A percentile compares a stretch with the other conserved stretches of the same genome.
phyloP scores from a whole-genome alignment of 495 filamentous ascomycete genomes.

The Chaetomium tenue region DNA sequence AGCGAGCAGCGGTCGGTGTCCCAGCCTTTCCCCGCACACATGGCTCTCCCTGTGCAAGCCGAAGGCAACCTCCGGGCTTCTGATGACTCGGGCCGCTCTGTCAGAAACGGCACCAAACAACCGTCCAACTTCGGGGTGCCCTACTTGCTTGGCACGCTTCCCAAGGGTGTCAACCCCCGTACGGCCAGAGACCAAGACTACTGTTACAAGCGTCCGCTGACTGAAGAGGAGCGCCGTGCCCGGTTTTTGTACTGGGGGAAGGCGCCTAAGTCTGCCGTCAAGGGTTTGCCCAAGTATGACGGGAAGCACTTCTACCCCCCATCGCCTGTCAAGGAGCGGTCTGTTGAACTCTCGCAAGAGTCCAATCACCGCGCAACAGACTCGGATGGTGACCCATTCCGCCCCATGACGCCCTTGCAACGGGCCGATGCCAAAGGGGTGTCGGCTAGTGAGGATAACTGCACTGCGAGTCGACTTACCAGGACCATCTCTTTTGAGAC shows the following conservation, averaged over 20 bases:
- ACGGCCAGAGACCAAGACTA: constrained; percentile 41
- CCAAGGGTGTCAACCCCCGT: constrained; percentile 39
- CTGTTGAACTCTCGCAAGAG: constrained; percentile 5
- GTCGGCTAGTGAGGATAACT: constrained; percentile 29
- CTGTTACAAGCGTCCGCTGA: constrained; percentile 48
- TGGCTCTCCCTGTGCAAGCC: not conserved
- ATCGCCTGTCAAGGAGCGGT: constrained; percentile 45
- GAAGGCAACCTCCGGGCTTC: not conserved
- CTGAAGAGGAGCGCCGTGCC: constrained; percentile 49
- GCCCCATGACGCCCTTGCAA: constrained; percentile 32
- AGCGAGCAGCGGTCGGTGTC: constrained; percentile 14
- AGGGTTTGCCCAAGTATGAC: constrained; percentile 56
- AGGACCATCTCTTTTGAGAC: constrained; percentile 28
- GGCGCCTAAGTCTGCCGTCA: constrained; percentile 39
- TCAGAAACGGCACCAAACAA: constrained; percentile 18
- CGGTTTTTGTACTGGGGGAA: constrained; percentile 53
- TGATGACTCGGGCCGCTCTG: not conserved
- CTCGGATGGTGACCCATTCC: constrained; percentile 42
- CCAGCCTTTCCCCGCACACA: constrained; percentile 4
- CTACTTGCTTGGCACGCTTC: constrained; percentile 47
- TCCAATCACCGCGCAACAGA: constrained; percentile 26
- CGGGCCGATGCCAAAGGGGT: constrained; percentile 26
- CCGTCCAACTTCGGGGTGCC: constrained; percentile 32
- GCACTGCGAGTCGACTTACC: constrained; percentile 13
- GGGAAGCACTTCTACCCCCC: constrained; percentile 57